phyloP scores from a whole-genome alignment of 805 yeast genomes.

The Candida adriatica region DNA sequence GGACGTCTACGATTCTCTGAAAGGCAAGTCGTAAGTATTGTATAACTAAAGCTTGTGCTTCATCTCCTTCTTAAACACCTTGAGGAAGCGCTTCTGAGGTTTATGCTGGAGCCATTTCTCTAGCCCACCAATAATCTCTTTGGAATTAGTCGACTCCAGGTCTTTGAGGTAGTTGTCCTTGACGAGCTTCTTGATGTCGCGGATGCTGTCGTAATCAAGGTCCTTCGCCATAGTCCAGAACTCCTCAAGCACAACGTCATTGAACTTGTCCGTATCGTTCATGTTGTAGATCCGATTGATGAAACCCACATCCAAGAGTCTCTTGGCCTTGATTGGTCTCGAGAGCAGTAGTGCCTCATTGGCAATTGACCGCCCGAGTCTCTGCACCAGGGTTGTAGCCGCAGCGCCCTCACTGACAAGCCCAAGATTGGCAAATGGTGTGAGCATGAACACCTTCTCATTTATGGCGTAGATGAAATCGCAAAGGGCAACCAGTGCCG shows the following conservation, averaged over 20 bases:
- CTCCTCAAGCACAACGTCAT: conserved; percentile 34
- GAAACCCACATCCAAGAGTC: conserved; percentile 50
- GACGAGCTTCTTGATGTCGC: conserved; percentile 37
- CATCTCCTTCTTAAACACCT: conserved; percentile 45
- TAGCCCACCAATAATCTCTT: conserved; percentile 65
- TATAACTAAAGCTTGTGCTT: conserved; percentile 50
- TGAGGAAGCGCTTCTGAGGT: conserved; percentile 63
- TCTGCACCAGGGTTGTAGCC: conserved; percentile 55
- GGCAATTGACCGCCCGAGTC: conserved; percentile 69
- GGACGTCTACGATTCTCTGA: too few species aligned
- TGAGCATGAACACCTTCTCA: conserved; percentile 48
- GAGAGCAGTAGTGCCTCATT: conserved; percentile 68
- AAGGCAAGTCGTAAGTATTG: not conserved
- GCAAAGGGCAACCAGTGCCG: conserved; percentile 67
- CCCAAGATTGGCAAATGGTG: conserved; percentile 80
- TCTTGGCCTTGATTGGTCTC: conserved; percentile 55
- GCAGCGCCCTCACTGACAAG: conserved; percentile 79
- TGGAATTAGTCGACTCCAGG: conserved; percentile 46
- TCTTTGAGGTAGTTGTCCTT: conserved; percentile 23
- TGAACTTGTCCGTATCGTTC: conserved; percentile 39
- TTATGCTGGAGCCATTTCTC: conserved; percentile 63
- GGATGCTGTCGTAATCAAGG: conserved; percentile 34
- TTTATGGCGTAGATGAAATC: conserved; percentile 70
- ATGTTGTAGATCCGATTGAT: conserved; percentile 49
- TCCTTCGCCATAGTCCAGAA: conserved; percentile 28